Evolutionary conservation across 495 filamentous ascomycete genomes (phyloP).

Genomic region (Podospora anserina): DNA sequence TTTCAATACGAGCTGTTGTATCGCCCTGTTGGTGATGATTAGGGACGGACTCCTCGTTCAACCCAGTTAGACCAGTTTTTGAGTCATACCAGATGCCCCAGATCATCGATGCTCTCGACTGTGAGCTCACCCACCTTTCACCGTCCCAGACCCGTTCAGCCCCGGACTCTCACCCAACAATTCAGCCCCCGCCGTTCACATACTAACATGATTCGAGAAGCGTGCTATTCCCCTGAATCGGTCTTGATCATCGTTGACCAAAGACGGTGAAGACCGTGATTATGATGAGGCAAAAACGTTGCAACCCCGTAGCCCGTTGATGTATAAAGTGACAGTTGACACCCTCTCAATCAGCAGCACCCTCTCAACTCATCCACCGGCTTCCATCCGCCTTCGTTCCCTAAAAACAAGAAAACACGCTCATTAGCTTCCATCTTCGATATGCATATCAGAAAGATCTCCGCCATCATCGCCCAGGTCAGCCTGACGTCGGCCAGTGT

Average conservation of each 20-base stretch:
- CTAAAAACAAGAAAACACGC: background rate
- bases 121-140: background rate
- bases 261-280: background rate
- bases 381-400: background rate
- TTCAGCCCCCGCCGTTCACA: background rate
- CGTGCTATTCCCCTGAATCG: background rate
- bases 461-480: constrained; percentile 15
- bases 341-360: background rate
- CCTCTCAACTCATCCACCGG: background rate
- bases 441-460: constrained; percentile 22
- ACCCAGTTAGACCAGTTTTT: background rate
- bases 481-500: constrained; percentile 19
- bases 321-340: background rate
- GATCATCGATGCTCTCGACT: background rate
- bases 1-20: background rate
- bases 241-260: background rate
- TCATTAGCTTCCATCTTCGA: background rate
- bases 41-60: background rate
- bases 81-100: background rate
- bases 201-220: background rate
- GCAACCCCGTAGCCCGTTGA: background rate
- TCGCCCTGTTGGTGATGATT: background rate
- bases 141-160: background rate
- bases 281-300: background rate
- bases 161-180: background rate